Evolutionary conservation across 2,329 filamentous ascomycete genomes (phyloP).

Genomic region (Neurospora sp.): DNA sequence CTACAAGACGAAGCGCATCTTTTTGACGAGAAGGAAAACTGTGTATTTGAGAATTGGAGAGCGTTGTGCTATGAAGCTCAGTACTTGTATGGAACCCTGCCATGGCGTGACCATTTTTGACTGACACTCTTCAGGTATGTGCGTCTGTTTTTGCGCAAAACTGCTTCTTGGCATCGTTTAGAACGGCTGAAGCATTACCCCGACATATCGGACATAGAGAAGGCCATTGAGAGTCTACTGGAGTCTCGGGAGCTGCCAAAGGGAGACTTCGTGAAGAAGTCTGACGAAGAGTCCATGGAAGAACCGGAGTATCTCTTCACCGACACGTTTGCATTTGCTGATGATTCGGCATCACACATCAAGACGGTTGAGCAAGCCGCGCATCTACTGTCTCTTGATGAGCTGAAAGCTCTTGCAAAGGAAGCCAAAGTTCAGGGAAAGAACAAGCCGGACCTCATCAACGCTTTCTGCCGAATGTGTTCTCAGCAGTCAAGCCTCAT

Average conservation of each 20-base stretch:
- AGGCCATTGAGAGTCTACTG: constrained; percentile 59
- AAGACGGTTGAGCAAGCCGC: constrained; percentile 75
- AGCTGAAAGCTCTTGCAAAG: constrained; percentile 75
- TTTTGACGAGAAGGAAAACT: constrained; percentile 69
- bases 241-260: constrained; percentile 43
- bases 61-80: constrained; percentile 72
- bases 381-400: constrained; percentile 72
- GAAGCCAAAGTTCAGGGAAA: constrained; percentile 80
- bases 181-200: constrained; percentile 68
- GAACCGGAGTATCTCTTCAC: constrained; percentile 38
- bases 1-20: constrained; percentile 80
- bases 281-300: constrained; percentile 14
- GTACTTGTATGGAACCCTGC: constrained; percentile 57
- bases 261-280: constrained; percentile 9
- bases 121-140: constrained; percentile 57
- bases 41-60: constrained; percentile 70
- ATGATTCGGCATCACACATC: constrained; percentile 64
- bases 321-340: constrained; percentile 65
- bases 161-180: constrained; percentile 81
- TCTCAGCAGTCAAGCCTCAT: constrained; percentile 67
- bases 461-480: constrained; percentile 64
- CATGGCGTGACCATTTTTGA: neutral
- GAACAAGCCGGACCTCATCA: constrained; percentile 73
- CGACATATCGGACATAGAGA: constrained; percentile 67
- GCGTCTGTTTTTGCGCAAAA: constrained; percentile 84